Percentiles rank a stretch among this genome's conserved stretches.
phyloP scores from a whole-genome alignment of 495 filamentous ascomycete species.

The Tuber melanosporum region DNA sequence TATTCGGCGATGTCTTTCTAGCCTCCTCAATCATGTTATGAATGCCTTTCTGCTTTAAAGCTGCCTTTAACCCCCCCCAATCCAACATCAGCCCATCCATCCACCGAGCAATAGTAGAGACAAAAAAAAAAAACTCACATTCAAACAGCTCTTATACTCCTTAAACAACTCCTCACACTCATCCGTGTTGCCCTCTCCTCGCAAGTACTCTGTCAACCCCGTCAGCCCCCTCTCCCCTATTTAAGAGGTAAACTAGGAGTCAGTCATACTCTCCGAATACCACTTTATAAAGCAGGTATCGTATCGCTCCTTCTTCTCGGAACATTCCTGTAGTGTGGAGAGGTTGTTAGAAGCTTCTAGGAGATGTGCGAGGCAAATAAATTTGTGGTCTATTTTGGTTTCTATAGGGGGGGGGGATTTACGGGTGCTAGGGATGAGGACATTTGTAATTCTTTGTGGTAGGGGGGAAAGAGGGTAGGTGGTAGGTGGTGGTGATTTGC shows the following conservation, averaged over 20 bases:
- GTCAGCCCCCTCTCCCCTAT: constrained; percentile 1
- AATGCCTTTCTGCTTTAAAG: constrained; percentile 61
- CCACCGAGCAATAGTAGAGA: not conserved
- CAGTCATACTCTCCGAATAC: constrained; percentile 65
- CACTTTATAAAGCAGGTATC: constrained; percentile 72
- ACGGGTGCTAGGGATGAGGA: not conserved
- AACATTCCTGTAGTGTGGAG: constrained; percentile 34
- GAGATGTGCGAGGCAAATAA: not conserved
- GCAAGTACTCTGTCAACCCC: constrained; percentile 55
- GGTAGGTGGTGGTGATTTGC: not conserved
- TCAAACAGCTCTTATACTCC: constrained; percentile 61
- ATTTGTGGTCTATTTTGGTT: not conserved
- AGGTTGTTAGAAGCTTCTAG: constrained; percentile 25
- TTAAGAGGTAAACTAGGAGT: not conserved
- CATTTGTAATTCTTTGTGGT: not conserved
- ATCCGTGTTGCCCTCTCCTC: constrained; percentile 57
- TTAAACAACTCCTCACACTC: constrained; percentile 64
- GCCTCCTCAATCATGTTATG: constrained; percentile 66
- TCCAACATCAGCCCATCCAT: constrained; percentile 10
- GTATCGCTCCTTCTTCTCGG: constrained; percentile 52
- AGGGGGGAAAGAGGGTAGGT: not conserved
- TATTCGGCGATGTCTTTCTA: constrained; percentile 56
- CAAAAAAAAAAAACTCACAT: constrained; percentile 46
- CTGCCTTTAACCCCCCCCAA: constrained; percentile 49
- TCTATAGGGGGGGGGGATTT: not conserved